Base-by-base conservation (phyloP, 2,329 filamentous ascomycete genomes). In the Blastomyces emzantsi region DNA sequence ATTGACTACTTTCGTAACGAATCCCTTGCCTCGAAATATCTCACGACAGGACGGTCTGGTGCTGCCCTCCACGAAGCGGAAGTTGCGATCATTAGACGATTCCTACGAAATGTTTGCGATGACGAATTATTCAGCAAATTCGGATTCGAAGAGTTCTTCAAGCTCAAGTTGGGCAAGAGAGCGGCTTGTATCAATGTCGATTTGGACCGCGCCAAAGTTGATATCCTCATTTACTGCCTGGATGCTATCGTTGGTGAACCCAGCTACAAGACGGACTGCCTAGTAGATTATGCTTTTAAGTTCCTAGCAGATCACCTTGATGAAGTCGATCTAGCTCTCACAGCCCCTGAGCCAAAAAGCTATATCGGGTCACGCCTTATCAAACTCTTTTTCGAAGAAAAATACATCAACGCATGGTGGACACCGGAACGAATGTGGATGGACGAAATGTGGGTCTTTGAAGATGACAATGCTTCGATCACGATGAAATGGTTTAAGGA, bases 71-170 rank as follows among this genome's bases (percentile, higher is more conserved):
- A 62, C 51, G 68, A 69, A 19, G 36, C 60, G 1, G 70, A 71
- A 39, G 67, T 72, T 25, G 64, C 66, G 4, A 70, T 72, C 47
- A 67, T 72, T 41, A 63, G 64, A 11, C 64, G 70, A 45, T 70
- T 72, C 59, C 54, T 72, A 7, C 67, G 67, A n/a, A 69, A 65
- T 3, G 67, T 72, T 6, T 72, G 70, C 47, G 69, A 72, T 36
- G 62, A 67, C 4, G 66, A 66, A 1, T 39, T 72, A 30, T 72
- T 71, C 60, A 60, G 62, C 6, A 72, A 68, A 61, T 72, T 71
- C 28, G 69, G 68, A 2, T 71, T 72, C 25, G 70, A 72, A 22
- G 67, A 69, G 5, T 72, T 70, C 28, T 71, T 72, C 45, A 60
- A 69, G 60, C 61, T 61, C 2, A 71, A 72, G 49, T 30, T 70